Evolutionary conservation across 371 early-diverging fungal species (phyloP).

Genomic region (Lichtheimia ramosa): DNA sequence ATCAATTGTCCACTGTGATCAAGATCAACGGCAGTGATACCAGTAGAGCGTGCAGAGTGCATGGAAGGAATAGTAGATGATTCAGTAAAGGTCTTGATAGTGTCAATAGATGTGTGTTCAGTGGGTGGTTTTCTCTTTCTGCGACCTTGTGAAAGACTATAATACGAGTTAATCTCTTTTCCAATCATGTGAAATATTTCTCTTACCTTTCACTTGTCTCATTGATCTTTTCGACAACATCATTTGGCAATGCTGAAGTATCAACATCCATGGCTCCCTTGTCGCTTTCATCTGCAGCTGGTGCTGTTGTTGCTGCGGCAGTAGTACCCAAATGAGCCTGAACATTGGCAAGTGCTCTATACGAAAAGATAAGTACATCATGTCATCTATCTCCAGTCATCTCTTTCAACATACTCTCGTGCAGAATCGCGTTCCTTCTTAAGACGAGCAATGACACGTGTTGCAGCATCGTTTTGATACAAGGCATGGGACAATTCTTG

Average conservation of each 20-base stretch:
- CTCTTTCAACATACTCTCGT: slow-evolving; percentile 59
- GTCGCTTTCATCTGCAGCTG: slow-evolving; percentile 40
- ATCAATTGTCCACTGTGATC: slow-evolving; percentile 62
- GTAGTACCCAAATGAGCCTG: slow-evolving; percentile 64
- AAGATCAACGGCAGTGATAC: slow-evolving; percentile 73
- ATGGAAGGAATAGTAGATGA: slow-evolving; percentile 61
- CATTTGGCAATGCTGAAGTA: slow-evolving; percentile 43
- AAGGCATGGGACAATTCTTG: slow-evolving; percentile 91
- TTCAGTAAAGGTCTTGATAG: slow-evolving; percentile 62
- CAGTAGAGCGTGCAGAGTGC: slow-evolving; percentile 78
- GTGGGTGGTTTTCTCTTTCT: slow-evolving; percentile 86
- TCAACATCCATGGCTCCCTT: slow-evolving; percentile 70
- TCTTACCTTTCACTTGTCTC: slow-evolving; percentile 59
- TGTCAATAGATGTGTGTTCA: slow-evolving; percentile 68
- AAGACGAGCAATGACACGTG: slow-evolving; percentile 91
- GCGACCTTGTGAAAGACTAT: slow-evolving; percentile 68
- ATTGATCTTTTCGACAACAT: slow-evolving; percentile 59
- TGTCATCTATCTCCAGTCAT: background rate
- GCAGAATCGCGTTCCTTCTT: slow-evolving; percentile 91
- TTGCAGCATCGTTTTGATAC: slow-evolving; percentile 94
- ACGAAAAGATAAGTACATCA: background rate
- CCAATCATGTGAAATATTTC: background rate
- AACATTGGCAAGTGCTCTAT: slow-evolving; percentile 68
- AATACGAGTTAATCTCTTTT: background rate
- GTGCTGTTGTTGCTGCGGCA: slow-evolving; percentile 23